Evolutionary conservation across 2,329 filamentous ascomycete genomes (phyloP).

Genomic region (Gremmenia infestans): DNA sequence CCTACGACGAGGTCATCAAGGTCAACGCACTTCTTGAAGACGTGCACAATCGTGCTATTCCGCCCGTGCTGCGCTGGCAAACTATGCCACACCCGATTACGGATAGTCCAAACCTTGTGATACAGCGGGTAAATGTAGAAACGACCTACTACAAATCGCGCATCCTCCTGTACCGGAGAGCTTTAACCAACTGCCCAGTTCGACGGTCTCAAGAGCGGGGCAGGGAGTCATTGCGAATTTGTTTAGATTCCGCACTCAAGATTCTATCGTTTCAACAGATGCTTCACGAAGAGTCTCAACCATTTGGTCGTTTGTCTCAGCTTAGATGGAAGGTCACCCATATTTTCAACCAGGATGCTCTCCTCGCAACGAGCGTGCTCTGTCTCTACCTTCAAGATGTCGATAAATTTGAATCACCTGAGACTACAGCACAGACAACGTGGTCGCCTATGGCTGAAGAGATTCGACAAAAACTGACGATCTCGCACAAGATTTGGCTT

Average conservation of each 20-base stretch:
- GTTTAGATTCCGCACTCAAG: constrained; percentile 27
- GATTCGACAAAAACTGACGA: constrained; percentile 25
- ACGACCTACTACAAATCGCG: constrained; percentile 27
- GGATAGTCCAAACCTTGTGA: constrained; percentile 25
- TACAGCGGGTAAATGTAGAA: constrained; percentile 26
- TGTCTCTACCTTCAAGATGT: constrained; percentile 28
- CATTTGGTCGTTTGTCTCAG: constrained; percentile 27
- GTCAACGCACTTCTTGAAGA: constrained; percentile 34
- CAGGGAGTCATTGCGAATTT: constrained; percentile 23
- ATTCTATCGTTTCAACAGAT: constrained; percentile 27
- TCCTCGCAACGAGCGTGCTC: constrained; percentile 27
- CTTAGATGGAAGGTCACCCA: constrained; percentile 26
- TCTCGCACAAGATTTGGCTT: constrained; percentile 28
- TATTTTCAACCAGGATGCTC: constrained; percentile 28
- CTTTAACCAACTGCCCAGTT: constrained; percentile 22
- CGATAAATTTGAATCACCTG: constrained; percentile 23
- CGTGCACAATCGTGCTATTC: constrained; percentile 26
- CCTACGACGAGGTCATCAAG: constrained; percentile 34
- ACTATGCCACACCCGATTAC: constrained; percentile 28
- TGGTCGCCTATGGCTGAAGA: constrained; percentile 23
- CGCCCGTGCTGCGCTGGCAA: constrained; percentile 24
- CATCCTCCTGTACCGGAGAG: constrained; percentile 26
- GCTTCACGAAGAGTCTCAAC: constrained; percentile 28
- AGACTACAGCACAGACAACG: constrained; percentile 22
- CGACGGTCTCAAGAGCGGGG: constrained; percentile 23